Evolutionary conservation across 2,329 filamentous ascomycete species (phyloP).

Genomic region (Fusarium brevicatenulatum): DNA sequence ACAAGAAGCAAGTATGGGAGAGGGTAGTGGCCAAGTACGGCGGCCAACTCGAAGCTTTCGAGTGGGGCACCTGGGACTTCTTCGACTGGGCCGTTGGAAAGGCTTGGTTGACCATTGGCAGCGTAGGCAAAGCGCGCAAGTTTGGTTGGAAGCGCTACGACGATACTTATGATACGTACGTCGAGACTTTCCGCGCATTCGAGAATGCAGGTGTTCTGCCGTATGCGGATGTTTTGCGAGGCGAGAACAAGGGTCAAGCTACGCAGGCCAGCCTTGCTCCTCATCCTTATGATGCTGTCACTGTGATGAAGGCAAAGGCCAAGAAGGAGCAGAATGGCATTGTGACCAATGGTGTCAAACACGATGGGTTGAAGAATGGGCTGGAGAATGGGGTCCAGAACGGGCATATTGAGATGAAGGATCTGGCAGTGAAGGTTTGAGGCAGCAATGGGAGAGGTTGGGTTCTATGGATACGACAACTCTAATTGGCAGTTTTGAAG

Average conservation of each 20-base stretch:
- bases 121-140: slow-evolving; percentile 28
- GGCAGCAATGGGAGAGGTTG: not conserved
- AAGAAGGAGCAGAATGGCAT: not conserved
- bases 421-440: not conserved
- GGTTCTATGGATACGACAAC: too few species aligned
- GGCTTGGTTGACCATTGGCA: slow-evolving; percentile 27
- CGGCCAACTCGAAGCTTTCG: slow-evolving; percentile 21
- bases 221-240: not conserved
- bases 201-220: slow-evolving; percentile 33
- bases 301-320: not conserved
- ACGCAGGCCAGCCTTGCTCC: not conserved
- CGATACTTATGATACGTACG: slow-evolving; percentile 28
- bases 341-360: not conserved
- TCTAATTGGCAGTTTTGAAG: too few species aligned
- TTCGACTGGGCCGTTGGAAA: slow-evolving; percentile 36
- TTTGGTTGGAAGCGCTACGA: slow-evolving; percentile 34
- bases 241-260: not conserved
- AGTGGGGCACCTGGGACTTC: slow-evolving; percentile 36
- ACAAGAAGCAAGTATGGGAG: slow-evolving; percentile 30
- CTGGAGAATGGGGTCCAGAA: not conserved
- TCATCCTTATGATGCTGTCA: slow-evolving; percentile 20
- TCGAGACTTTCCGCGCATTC: slow-evolving; percentile 30
- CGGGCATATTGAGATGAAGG: not conserved
- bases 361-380: too few species aligned
- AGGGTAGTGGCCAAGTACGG: slow-evolving; percentile 29